Base-by-base conservation (phyloP, 1,284 basidiomycete species). In the Irpex sp. region DNA sequence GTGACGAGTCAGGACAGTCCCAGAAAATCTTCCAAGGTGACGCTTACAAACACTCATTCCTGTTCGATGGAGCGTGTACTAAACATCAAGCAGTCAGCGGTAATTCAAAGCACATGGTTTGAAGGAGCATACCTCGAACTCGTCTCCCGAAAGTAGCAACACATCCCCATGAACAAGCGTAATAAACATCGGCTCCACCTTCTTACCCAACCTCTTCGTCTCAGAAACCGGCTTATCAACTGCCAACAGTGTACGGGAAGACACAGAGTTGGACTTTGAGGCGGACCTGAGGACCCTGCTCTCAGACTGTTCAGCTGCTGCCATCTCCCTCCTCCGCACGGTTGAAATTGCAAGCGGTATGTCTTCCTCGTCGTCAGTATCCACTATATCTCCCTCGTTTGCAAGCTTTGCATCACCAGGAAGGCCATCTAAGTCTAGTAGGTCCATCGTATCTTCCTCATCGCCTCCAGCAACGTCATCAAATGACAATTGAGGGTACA, bases 161-260 rank as follows among this genome's bases (percentile, higher is more conserved):
- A 80, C 71, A 67, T 87, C 85, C 0, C 85, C 84, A 65, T 87
- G 85, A 21, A 85, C 77, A 58, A 87, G 73, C 10, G 79, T 81
- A 28, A 85, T 63, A 19, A 76, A 72, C 23, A 81, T 67, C 35
- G 65, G 61, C 39, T 74, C 67, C 6, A 61, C 61, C 18, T 35
- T 59, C 63, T 53, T 49, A 48, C 60, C 65, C 58, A 18, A 23
- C 56, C 56, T 57, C 55, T 18, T 52, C 19, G 37, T 28, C 48
- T 45, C 2, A 28, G 21, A 42, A 10, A 14, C 56, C 18, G 39
- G n/a, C n/a, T 45, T 4, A 18, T n/a, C 19, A 28, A 35, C 56
- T 19, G 45, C 12, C 12, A 12, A n/a, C 45, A 35, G 23, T 19
- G 16, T 21, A n/a, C 12, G 18, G 14, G 49, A 18, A 18, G 39